Percentiles rank a stretch among this genome's conserved stretches.
phyloP scores from a whole-genome alignment of 257 asterid genomes.

The Ophiorrhiza pumila region DNA sequence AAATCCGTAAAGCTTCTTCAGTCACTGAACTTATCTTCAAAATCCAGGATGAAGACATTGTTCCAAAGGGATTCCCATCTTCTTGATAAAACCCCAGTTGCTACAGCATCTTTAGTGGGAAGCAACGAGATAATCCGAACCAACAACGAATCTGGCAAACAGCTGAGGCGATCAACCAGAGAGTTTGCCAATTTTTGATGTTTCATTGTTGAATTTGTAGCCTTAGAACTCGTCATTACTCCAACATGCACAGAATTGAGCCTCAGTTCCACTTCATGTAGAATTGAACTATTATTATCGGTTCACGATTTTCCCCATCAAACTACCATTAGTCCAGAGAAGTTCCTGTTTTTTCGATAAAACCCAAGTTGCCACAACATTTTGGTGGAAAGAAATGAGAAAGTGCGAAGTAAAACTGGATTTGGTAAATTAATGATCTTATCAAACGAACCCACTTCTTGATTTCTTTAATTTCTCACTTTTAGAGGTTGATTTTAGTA shows the following conservation, averaged over 20 bases:
- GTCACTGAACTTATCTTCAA: background rate
- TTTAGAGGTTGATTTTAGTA: background rate
- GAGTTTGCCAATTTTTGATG: background rate
- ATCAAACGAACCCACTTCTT: background rate
- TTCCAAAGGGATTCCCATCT: background rate
- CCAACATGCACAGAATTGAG: background rate
- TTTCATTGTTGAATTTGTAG: background rate
- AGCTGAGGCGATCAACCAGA: no score
- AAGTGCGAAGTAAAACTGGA: background rate
- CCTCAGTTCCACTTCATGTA: no score
- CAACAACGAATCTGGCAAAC: background rate
- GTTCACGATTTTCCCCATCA: no score
- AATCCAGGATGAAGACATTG: background rate
- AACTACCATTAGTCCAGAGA: background rate
- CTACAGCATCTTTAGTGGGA: background rate
- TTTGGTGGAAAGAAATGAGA: slow-evolving; percentile 1
- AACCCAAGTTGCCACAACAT: background rate
- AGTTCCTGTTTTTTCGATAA: slow-evolving; percentile 3
- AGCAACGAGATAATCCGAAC: background rate
- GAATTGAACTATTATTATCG: no score
- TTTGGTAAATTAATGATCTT: background rate
- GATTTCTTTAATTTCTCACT: background rate
- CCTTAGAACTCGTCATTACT: background rate
- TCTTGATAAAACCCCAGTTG: background rate
- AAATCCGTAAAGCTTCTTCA: background rate